phyloP scores from a whole-genome alignment of 2,329 filamentous ascomycete genomes.

The Colletotrichum chlorophyti region DNA sequence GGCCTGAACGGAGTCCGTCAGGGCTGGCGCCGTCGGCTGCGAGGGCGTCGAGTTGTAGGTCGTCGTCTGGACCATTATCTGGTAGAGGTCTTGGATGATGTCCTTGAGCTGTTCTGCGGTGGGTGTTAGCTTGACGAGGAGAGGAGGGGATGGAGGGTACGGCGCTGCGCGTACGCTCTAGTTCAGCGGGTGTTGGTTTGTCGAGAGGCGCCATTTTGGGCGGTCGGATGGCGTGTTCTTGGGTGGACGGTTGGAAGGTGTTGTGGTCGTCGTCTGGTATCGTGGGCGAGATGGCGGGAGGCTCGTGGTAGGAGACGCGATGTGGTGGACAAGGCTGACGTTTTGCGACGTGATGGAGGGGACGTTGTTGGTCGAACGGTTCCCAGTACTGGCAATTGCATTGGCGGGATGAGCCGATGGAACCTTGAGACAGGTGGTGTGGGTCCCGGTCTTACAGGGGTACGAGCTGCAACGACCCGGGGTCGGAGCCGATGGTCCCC shows the following conservation, averaged over 20 bases:
- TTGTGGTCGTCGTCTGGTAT: not conserved
- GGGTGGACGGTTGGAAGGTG: not conserved
- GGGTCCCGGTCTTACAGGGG: slow-evolving; percentile 5
- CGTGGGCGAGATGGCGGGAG: not conserved
- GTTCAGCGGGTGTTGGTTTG: slow-evolving; percentile 42
- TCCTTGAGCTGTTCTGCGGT: slow-evolving; percentile 63
- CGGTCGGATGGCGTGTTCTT: slow-evolving; percentile 9
- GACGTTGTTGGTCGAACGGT: slow-evolving; percentile 5
- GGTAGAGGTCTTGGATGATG: slow-evolving; percentile 69
- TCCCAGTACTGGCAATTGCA: not conserved
- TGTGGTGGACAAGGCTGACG: slow-evolving; percentile 9
- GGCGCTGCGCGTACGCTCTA: slow-evolving; percentile 44
- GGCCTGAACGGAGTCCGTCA: slow-evolving; percentile 35
- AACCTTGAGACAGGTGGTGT: slow-evolving; percentile 13
- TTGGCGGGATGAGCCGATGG: slow-evolving; percentile 20
- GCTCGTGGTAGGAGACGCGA: not conserved
- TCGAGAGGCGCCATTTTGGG: slow-evolving; percentile 50
- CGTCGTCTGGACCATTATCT: slow-evolving; percentile 67
- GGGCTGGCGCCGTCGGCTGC: slow-evolving; percentile 6
- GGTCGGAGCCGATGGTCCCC: not conserved
- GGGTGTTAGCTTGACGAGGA: not conserved
- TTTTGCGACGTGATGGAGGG: not conserved
- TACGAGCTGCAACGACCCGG: not conserved
- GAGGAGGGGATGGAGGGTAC: no score
- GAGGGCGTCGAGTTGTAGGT: slow-evolving; percentile 59